Evolutionary conservation across 1,139 yeast genomes (phyloP), one percentile per base, ranked within the genome.

Genomic region (Arxiozyma slooffiae): DNA sequence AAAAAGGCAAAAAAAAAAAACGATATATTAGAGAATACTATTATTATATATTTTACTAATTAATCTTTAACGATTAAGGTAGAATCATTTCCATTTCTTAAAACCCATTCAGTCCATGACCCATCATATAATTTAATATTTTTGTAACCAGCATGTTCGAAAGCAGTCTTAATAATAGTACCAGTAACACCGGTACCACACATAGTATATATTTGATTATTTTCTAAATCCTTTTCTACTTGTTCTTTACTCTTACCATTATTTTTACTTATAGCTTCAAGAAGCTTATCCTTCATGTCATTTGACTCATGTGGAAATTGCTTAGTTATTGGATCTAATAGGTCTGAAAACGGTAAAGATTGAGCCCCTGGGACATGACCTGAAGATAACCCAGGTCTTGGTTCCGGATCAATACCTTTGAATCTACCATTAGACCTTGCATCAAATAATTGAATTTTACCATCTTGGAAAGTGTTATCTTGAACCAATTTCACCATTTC

Each of bases 181-280:
- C 96, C 97, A 21, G 96, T 83, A 44, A 90, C 97, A 47, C 97
- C 97, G 1, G 96, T 83, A 22, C 97, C 98, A 66, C 98, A 92
- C 87, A 85, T 80, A 17, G 41, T 38, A 4, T 26, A 24, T 16
- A 45, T 45, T 38, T 24, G 43, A 14, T 39, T 45, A 16, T 38
- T 38, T n/a, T 23, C 37, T 20, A 45, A 26, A 16, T 39, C 42
- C 24, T 23, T 40, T 44, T 83, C 86, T 50, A 92, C 80, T 20
- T 86, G 78, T 9, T 85, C 89, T 59, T 82, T 80, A 2, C 66
- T 66, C 36, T 71, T 63, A 50, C 53, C 43, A 5, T 55, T 50
- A 11, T 57, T 48, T 21, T 52, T 50, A 8, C 48, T 41, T 22
- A 63, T 50, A 3, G 57, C 59, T 2, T 53, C 49, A 9, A 60